Percentiles rank a stretch among this genome's conserved stretches.
These are phyloP conservation scores for Chaetomium tenue DNA, from an alignment of 495 filamentous ascomycete species.

Conservation along the genomic window DNA sequence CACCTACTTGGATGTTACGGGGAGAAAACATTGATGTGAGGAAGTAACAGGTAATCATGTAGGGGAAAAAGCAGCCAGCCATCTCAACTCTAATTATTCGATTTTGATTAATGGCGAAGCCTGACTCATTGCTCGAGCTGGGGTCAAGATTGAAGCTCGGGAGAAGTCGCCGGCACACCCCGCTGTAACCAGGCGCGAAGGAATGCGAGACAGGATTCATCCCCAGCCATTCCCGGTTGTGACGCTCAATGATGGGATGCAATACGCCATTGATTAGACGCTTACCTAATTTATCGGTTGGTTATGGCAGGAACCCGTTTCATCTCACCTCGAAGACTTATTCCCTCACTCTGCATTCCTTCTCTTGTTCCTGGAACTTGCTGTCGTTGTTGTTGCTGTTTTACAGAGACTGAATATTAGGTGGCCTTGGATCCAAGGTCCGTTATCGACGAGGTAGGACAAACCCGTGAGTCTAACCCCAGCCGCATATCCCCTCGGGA, in stretches of 20 bases:
- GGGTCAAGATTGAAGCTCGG: neutral
- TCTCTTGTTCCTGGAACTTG: neutral
- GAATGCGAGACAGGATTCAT: neutral
- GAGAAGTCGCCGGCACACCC: neutral
- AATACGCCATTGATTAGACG: neutral
- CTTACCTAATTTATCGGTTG: constrained; percentile 9
- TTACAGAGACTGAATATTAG: too few species aligned
- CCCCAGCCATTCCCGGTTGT: too few species aligned
- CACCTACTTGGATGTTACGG: too few species aligned
- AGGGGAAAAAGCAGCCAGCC: neutral
- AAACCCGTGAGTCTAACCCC: neutral
- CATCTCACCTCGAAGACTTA: neutral
- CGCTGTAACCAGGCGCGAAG: neutral
- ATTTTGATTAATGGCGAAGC: neutral
- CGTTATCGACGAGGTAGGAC: neutral
- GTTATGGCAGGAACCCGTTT: constrained; percentile 13
- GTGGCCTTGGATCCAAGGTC: neutral
- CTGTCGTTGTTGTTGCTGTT: neutral
- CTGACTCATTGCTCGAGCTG: neutral
- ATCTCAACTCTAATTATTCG: neutral
- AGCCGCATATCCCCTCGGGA: neutral
- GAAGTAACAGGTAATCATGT: neutral
- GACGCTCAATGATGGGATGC: neutral
- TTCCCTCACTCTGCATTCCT: constrained; percentile 7
- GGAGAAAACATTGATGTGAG: too few species aligned